Conservation (phyloP, 805 yeast genomes). For the Grigorovia jiainica region DNA sequence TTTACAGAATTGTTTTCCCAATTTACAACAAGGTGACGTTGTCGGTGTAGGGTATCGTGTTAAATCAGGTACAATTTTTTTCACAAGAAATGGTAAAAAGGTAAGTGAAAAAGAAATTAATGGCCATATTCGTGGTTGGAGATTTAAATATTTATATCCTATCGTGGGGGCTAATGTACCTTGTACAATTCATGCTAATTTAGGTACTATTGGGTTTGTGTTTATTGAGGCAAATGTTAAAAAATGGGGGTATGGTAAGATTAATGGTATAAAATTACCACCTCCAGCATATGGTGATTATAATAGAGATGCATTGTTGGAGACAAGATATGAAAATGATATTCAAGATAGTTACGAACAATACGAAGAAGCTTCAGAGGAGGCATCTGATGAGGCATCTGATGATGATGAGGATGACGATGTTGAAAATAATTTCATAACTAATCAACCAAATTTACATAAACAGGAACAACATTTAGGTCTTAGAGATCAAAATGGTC, state of each 20-base stretch:
- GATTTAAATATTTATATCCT: constrained; percentile 68
- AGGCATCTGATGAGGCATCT: constrained; percentile 18
- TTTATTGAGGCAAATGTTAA: constrained; percentile 88
- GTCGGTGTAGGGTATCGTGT: constrained; percentile 86
- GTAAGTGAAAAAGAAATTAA: constrained; percentile 73
- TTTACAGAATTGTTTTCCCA: constrained; percentile 48
- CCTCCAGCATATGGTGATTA: constrained; percentile 88
- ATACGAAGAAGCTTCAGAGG: constrained; percentile 18
- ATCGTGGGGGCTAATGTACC: constrained; percentile 77
- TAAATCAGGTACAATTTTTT: constrained; percentile 76
- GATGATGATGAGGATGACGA: constrained; percentile 8
- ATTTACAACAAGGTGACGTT: constrained; percentile 73
- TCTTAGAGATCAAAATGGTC: constrained; percentile 18
- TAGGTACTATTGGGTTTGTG: constrained; percentile 86
- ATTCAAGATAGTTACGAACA: constrained; percentile 18
- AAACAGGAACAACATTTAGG: background rate
- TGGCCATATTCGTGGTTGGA: constrained; percentile 68
- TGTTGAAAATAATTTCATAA: background rate
- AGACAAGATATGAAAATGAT: constrained; percentile 49
- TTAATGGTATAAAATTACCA: constrained; percentile 79
- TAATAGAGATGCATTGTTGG: constrained; percentile 68
- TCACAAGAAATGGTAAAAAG: constrained; percentile 90
- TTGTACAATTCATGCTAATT: constrained; percentile 75
- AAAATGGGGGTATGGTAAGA: constrained; percentile 92
- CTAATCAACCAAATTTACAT: background rate